Evolutionary conservation across 352 stramenopile genomes (phyloP), one percentile per base, ranked within the genome.

Genomic region (Phytophthora nicotianae): DNA sequence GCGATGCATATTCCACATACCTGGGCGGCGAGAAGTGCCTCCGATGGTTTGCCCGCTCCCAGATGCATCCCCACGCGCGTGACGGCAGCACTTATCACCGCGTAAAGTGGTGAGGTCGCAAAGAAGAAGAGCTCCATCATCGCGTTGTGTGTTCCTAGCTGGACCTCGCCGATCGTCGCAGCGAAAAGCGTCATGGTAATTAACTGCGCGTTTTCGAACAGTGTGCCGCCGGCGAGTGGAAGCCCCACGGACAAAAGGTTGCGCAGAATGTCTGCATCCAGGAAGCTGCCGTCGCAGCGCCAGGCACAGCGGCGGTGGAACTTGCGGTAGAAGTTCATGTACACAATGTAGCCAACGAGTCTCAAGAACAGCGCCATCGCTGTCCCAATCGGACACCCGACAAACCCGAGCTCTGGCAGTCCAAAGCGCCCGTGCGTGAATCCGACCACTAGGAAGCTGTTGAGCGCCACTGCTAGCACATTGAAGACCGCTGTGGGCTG

Each of bases 121-220:
- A 96, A 89, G 65, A 89, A 88, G 65, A 95, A 91, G 24, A 94
- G 64, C 65, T 94, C 86, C 72, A 95, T 88, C 85, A 94, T 95
- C 14, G 84, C 77, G 59, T 88, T 93, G 64, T 96, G 83, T 14
- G 87, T 77, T 19, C 78, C 83, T 11, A 96, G 67, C 54, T 94
- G 83, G 4, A 89, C 58, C 54, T 94, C 75, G 23, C 83, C 78
- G 62, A 94, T 86, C 26, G 57, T 75, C 27, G 77, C 81, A 6
- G 88, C 78, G 21, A 93, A 90, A 16, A 95, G 56, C 49, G 84
- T 81, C 72, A 96, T 90, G 41, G 74, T 86, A 45, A 90, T 73
- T 0, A 96, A 67, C 72, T 95, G 86, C 27, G 77, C 63, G 65
- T 96, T 89, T 61, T 96, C 88, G 40, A 96, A 90, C 9, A 93